Percentiles rank a stretch among this genome's conserved stretches.
Evolutionary conservation across 352 stramenopile genomes (phyloP).

Genomic region (Hyaloperonospora arabidopsidis): DNA sequence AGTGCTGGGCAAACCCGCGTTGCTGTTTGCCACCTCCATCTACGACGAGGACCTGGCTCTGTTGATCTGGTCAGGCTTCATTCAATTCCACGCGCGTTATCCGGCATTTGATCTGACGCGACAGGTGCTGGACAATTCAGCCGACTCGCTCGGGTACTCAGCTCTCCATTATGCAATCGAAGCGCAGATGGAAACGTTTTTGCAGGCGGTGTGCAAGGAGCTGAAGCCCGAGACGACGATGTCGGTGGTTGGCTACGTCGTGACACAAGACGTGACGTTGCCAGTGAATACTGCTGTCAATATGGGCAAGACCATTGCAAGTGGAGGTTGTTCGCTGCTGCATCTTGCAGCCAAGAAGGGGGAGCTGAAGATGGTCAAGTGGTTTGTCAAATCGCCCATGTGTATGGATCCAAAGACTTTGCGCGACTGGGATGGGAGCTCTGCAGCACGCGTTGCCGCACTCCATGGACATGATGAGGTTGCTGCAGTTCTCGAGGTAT

Average conservation of each 20-base stretch:
- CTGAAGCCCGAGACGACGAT: slow-evolving; percentile 16
- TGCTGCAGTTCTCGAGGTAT: slow-evolving; percentile 31
- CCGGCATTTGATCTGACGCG: slow-evolving; percentile 38
- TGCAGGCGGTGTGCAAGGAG: slow-evolving; percentile 28
- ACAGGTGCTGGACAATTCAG: slow-evolving; percentile 65
- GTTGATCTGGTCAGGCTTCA: slow-evolving; percentile 51
- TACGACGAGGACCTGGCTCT: slow-evolving; percentile 77
- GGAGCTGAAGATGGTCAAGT: slow-evolving; percentile 40
- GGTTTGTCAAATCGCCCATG: slow-evolving; percentile 38
- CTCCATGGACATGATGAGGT: slow-evolving; percentile 40
- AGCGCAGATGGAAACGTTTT: slow-evolving; percentile 52
- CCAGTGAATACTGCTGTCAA: slow-evolving; percentile 50
- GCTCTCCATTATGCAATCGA: slow-evolving; percentile 72
- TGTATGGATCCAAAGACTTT: slow-evolving; percentile 16
- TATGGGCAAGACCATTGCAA: slow-evolving; percentile 62
- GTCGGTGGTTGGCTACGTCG: slow-evolving; percentile 19
- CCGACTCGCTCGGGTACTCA: slow-evolving; percentile 61
- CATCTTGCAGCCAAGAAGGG: slow-evolving; percentile 62
- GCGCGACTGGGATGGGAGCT: slow-evolving; percentile 60
- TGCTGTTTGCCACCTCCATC: slow-evolving; percentile 75
- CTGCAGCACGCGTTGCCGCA: slow-evolving; percentile 35
- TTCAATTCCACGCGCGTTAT: slow-evolving; percentile 36
- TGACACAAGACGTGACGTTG: slow-evolving; percentile 61
- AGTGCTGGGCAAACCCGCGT: slow-evolving; percentile 69
- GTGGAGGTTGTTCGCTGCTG: slow-evolving; percentile 59